Conservation (phyloP, 179 eudicot genomes). For the Spergularia azorica region DNA sequence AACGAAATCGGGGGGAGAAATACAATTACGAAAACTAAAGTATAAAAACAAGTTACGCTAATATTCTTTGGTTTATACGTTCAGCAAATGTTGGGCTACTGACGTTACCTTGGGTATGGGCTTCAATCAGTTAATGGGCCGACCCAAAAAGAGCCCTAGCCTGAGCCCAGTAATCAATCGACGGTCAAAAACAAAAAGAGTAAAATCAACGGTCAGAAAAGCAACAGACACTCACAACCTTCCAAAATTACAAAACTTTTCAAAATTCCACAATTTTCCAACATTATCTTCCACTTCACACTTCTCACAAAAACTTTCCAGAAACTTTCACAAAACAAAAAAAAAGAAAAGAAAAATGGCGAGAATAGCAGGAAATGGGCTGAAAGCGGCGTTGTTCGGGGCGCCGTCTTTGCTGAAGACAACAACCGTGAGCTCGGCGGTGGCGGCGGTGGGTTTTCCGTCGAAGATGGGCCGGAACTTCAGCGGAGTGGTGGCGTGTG, state of each 20-base stretch:
- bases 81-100: too few relatives aligned
- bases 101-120: too few relatives aligned
- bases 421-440: not conserved
- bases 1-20: too few relatives aligned
- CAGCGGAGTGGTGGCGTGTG: conserved; percentile 28
- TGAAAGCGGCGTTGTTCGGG: conserved; percentile 7
- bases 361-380: conserved; percentile 18
- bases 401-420: conserved; percentile 14
- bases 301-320: not conserved
- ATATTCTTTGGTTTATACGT: too few relatives aligned
- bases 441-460: conserved; percentile 15
- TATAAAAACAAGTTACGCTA: too few relatives aligned
- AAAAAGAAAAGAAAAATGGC: conserved; percentile 23
- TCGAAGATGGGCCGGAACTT: conserved; percentile 9
- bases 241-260: not conserved
- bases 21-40: too few relatives aligned
- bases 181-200: not conserved
- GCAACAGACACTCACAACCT: not conserved
- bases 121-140: too few relatives aligned
- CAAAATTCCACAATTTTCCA: not conserved
- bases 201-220: conserved; percentile 15
- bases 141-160: not conserved
- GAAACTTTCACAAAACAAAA: too few relatives aligned
- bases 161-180: not conserved
- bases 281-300: conserved; percentile 22